Evolutionary conservation across 169 alveolate genomes (phyloP), one percentile per base, ranked within the genome.

Genomic region (Plasmodium knowlesi): DNA sequence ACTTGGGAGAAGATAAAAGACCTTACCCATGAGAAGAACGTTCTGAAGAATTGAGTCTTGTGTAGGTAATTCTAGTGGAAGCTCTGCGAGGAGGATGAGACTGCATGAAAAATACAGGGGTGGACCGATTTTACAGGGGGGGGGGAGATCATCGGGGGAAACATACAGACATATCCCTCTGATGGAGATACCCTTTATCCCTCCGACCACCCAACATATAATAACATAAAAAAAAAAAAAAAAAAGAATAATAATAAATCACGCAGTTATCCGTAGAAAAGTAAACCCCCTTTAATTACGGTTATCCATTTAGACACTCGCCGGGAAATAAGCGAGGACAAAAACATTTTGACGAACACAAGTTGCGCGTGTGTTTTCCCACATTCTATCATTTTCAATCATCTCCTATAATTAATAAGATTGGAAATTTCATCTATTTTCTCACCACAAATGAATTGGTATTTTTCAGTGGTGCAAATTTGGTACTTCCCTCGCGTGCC

Each of bases 1-100:
- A 96, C 98, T 8, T 99, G 99, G 99, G 99, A 99, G 96, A 92
- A 93, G 53, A 88, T 96, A 57, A 96, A 94, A 83, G 98, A 97
- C 81, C 96, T 97, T 10, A 89, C 97, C 34, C 97, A 96, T 73
- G 98, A 96, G 78, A 92, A 86, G 86, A 82, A 78, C 37, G 95
- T 80, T 14, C 71, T 89, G 32, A 89, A 89, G 30, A 89, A 89
- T 61, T 89, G 72, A 80, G 53, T 41, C n/a, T 22, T 3, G 0
- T 9, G n/a, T 8, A 16, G 5, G 30, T 67, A 5, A 9, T 22
- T 67, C 5, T 5, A 61, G 34, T 14, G 34, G 76, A n/a, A n/a
- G 32, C 30, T 6, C 9, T n/a, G 22, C 14, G 22, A 22, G 0
- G 5, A 22, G 22, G 30, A 57, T 3, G 30, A 22, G 22, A 0